Conservation (phyloP, 805 yeast genomes). For the Limtongia smithiae region DNA sequence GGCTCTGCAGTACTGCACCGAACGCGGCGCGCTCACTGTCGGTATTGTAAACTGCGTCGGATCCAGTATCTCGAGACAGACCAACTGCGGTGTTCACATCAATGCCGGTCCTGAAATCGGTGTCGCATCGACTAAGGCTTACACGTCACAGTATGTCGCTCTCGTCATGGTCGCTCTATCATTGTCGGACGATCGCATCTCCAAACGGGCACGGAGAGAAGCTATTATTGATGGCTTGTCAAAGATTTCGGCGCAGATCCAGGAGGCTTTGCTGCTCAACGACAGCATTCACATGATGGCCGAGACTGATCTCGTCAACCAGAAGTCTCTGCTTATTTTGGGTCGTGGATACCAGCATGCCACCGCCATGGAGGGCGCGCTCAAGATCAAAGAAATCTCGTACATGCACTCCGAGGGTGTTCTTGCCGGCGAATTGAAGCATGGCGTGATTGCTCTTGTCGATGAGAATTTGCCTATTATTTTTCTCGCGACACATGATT, state of each 20-base stretch:
- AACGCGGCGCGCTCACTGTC: slow-evolving; percentile 94
- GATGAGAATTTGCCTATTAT: slow-evolving; percentile 92
- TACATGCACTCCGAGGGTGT: slow-evolving; percentile 99
- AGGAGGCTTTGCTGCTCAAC: slow-evolving; percentile 68
- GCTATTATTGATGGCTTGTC: slow-evolving; percentile 85
- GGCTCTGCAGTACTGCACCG: slow-evolving; percentile 91
- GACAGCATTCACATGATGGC: slow-evolving; percentile 72
- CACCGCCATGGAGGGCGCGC: slow-evolving; percentile 96
- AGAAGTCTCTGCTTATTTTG: slow-evolving; percentile 80
- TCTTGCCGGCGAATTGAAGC: slow-evolving; percentile 97
- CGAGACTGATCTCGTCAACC: slow-evolving; percentile 64
- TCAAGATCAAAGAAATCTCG: slow-evolving; percentile 95
- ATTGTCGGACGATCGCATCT: slow-evolving; percentile 86
- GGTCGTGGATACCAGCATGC: slow-evolving; percentile 99
- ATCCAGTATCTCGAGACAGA: slow-evolving; percentile 91
- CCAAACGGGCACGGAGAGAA: slow-evolving; percentile 67
- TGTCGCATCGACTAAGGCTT: slow-evolving; percentile 98
- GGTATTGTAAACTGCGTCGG: slow-evolving; percentile 98
- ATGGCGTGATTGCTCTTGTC: slow-evolving; percentile 94
- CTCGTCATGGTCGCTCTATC: slow-evolving; percentile 94
- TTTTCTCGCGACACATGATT: slow-evolving; percentile 94
- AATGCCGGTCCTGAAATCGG: slow-evolving; percentile 99
- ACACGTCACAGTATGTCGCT: slow-evolving; percentile 97
- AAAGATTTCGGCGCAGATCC: slow-evolving; percentile 80
- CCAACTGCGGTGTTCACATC: slow-evolving; percentile 99